Evolutionary conservation across 1,284 basidiomycete species (phyloP), one percentile per base, ranked within the genome.

Genomic region (Cutaneotrichosporon mucoides): DNA sequence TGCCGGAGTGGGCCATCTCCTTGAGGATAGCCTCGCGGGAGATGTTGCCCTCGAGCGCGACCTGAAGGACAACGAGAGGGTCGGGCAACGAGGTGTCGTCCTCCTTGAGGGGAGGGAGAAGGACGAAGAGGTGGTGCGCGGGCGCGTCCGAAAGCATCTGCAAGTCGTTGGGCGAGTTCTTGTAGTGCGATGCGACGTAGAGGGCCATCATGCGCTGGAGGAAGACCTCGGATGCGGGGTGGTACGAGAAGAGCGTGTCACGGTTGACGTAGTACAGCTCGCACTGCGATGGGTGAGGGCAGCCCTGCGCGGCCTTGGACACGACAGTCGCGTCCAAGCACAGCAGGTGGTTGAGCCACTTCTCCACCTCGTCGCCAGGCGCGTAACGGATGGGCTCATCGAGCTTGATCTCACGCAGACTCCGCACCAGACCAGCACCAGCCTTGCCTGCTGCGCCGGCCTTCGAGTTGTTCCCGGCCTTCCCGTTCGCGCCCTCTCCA

Each of bases 191-290:
- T 1, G 95, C 90, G 55, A 99, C 94, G 77, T 97, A 99, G 1
- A 99, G 83, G 5, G 91, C 89, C 93, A 98, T 97, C 89, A 99
- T 93, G 48, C 94, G 86, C 79, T 99, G 96, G 46, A 99, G 82
- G 81, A 99, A 99, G 16, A 90, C 84, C 77, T 99, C 96, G 5
- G 90, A 93, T 4, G 94, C 95, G 1, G 95, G 92, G 75, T 99
- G 94, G 80, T 89, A 99, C 68, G 88, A 92, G 83, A 99, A 99
- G 41, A 99, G 82, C 0, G 96, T 97, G 75, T 99, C 96, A 43
- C 96, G 84, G 72, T 90, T 91, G 69, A 99, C 92, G 77, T 93
- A 91, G 83, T 89, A 99, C 43, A 99, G 83, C 71, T 96, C 91
- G 81, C 96, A 99, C 56, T 88, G 84, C 11, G 88, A 89, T 0